These are phyloP conservation scores for Neurospora pannonica DNA, from an alignment of 495 filamentous ascomycete species.

Conservation along the genomic window DNA sequence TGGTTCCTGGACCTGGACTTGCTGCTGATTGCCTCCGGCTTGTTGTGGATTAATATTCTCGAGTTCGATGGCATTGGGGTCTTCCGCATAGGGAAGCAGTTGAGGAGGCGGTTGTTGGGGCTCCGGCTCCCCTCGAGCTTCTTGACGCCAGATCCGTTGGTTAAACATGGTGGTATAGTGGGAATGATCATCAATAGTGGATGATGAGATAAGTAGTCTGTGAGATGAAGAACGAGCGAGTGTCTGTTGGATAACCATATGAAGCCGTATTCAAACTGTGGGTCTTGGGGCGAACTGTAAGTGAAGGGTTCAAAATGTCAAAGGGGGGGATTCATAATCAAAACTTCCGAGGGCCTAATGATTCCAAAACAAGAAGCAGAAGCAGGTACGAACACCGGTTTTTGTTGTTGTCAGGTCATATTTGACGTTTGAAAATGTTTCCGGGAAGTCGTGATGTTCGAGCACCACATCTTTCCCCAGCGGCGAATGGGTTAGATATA, in stretches of 20 bases:
- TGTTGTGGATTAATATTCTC: background rate
- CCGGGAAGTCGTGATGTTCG: background rate
- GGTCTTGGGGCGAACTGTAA: background rate
- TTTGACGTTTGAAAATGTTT: background rate
- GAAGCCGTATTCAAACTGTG: background rate
- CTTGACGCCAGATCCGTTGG: background rate
- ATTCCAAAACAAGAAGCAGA: background rate
- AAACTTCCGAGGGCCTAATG: background rate
- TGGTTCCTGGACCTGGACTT: background rate
- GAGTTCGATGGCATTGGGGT: background rate
- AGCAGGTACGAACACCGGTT: background rate
- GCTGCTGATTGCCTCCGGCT: background rate
- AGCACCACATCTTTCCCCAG: background rate
- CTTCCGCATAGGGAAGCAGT: background rate
- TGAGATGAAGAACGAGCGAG: background rate
- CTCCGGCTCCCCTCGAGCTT: background rate
- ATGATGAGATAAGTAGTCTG: background rate
- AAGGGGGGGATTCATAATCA: background rate
- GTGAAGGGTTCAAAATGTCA: background rate
- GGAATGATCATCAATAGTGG: background rate
- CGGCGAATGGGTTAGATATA: background rate
- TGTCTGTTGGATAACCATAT: background rate
- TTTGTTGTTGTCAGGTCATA: background rate
- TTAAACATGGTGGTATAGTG: background rate
- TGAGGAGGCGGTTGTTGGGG: background rate